A percentile compares a stretch with the other conserved stretches of the same genome.
These are phyloP conservation scores for Aureoboletus auriporus DNA, from an alignment of 768 basidiomycete species.

Conservation along the genomic window DNA sequence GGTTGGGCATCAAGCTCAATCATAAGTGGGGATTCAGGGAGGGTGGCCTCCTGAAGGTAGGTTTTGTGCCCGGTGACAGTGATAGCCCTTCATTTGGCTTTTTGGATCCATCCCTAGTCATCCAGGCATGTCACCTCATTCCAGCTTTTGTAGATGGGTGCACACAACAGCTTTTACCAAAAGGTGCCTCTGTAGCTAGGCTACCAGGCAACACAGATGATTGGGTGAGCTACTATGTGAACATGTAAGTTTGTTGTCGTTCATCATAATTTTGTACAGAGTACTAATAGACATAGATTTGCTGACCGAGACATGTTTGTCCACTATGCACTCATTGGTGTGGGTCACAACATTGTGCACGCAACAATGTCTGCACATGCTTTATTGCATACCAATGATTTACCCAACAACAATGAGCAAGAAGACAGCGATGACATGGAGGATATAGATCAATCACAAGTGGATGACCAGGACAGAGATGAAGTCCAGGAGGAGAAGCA, in stretches of 20 bases:
- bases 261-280: not conserved
- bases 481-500: too few relatives aligned
- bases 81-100: constrained; percentile 1
- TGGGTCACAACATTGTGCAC: constrained; percentile 1
- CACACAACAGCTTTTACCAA: not conserved
- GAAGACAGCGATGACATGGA: too few relatives aligned
- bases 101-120: not conserved
- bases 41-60: not conserved
- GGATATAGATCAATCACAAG: too few relatives aligned
- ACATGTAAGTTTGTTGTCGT: not conserved
- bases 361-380: too few relatives aligned
- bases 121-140: not conserved
- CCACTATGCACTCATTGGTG: not conserved
- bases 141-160: not conserved
- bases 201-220: not conserved
- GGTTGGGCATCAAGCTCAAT: not conserved
- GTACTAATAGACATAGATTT: not conserved
- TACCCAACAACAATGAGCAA: too few relatives aligned
- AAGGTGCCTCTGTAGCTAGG: not conserved
- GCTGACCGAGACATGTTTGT: constrained; percentile 9
- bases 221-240: constrained; percentile 1
- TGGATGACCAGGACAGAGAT: too few relatives aligned
- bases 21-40: not conserved
- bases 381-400: too few relatives aligned
- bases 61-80: not conserved